Percentiles rank a stretch among this genome's conserved stretches.
Conservation (phyloP, 441 rosid species). For the Jatropha podagrica region DNA sequence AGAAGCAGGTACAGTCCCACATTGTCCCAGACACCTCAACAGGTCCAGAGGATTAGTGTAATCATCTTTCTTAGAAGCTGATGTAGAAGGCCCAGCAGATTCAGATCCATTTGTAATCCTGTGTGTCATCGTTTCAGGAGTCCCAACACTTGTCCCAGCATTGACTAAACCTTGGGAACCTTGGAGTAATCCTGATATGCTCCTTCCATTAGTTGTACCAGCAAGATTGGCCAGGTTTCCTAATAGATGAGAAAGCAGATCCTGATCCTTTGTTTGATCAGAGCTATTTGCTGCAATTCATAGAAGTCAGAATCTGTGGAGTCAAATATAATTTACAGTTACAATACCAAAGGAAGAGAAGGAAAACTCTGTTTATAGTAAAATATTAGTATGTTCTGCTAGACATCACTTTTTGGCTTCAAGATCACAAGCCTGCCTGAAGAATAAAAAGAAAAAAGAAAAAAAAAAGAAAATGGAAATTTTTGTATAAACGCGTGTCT, state of each 20-base stretch:
- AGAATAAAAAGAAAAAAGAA: neutral
- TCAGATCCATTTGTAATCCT: constrained; percentile 25
- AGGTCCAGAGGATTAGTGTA: constrained; percentile 24
- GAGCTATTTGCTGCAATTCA: constrained; percentile 60
- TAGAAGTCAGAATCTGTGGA: constrained; percentile 20
- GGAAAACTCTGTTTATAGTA: neutral
- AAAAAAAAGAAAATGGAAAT: no score
- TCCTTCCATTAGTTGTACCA: constrained; percentile 33
- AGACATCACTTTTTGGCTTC: neutral
- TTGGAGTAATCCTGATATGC: constrained; percentile 39
- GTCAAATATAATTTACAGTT: constrained; percentile 15
- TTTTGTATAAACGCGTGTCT: neutral
- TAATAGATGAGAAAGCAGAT: constrained; percentile 63
- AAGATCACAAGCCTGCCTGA: neutral
- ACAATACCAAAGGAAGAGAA: constrained; percentile 7
- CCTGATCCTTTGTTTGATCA: constrained; percentile 61
- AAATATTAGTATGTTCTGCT: neutral
- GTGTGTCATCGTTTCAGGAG: constrained; percentile 29
- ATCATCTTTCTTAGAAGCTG: constrained; percentile 31
- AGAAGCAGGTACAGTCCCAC: constrained; percentile 27
- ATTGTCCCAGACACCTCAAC: constrained; percentile 28
- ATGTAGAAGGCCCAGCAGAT: constrained; percentile 38
- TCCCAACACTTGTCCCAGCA: constrained; percentile 26
- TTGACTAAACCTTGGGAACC: constrained; percentile 34
- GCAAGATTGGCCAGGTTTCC: constrained; percentile 57